Base-by-base conservation (phyloP, 2,329 filamentous ascomycete species). In the Pseudovirgaria hyperparasitica region DNA sequence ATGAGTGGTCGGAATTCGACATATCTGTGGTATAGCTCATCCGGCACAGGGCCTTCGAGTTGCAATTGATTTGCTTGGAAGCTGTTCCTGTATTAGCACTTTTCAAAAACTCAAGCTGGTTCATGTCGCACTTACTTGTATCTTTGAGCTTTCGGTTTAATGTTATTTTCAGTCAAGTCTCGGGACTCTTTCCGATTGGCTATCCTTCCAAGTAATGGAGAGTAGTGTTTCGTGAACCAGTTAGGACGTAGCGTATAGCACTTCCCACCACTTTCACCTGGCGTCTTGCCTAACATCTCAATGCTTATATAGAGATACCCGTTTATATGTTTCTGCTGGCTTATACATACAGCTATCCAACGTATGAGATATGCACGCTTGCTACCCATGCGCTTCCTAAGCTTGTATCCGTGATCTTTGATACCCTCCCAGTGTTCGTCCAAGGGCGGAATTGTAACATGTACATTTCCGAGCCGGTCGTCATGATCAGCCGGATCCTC, bases 1-100 rank as follows among this genome's bases (percentile, higher is more conserved):
- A 96, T 80, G 45, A 93, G 82, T 15, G 86, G 85, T 30, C 75
- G 79, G 55, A 94, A 94, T 50, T 92, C 86, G 31, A 94, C 86
- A 46, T 80, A 96, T 39, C 85, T 79, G 50, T 94, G 86, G 51
- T 93, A 93, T 18, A 96, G 63, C 35, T 74, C 63, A 2, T 72
- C 61, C 0, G 87, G 86, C 0, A 90, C 77, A 0, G 87, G 87
- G 0, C 87, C 87, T 23, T 70, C 65, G 6, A 96, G 67, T 50
- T 94, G 87, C 44, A 94, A 75, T 51, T 94, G 80, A 49, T 84
- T 86, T 20, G 87, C 82, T 63, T 93, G 86, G 55, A 96, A 96
- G 53, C 81, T 86, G 43, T 40, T 45, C 29, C 6, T 25, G n/a
- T 16, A 36, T 26, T 37, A 25, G 9, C 11, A 9, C 11, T 14